These are phyloP conservation scores for Ploettnerulaceae sp. DNA, from an alignment of 2,329 filamentous ascomycete species.

Conservation along the genomic window DNA sequence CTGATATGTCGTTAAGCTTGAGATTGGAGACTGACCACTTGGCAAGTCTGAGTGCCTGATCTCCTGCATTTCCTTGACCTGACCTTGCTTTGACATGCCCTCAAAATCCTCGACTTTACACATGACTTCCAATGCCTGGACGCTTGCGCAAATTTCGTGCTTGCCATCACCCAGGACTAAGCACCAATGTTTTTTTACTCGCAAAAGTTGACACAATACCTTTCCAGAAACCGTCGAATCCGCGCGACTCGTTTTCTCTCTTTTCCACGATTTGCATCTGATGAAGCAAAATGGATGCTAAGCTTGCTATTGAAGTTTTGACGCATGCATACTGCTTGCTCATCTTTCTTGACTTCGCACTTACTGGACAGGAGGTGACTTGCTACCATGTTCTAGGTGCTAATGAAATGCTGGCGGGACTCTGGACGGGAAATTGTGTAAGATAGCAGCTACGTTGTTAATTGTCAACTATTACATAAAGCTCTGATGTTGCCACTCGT, in stretches of 20 bases:
- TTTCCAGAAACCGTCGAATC: not conserved
- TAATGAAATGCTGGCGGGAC: no score
- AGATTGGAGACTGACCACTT: not conserved
- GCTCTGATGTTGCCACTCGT: no score
- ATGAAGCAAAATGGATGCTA: not conserved
- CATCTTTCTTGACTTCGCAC: constrained; percentile 7
- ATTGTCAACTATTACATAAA: no score
- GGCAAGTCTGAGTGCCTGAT: constrained; percentile 12
- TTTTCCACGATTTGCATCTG: not conserved
- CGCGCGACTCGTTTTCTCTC: not conserved
- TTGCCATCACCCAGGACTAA: not conserved
- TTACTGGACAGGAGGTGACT: constrained; percentile 9
- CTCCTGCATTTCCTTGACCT: constrained; percentile 25
- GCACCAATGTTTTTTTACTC: not conserved
- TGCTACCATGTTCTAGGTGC: not conserved
- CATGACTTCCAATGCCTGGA: constrained; percentile 22
- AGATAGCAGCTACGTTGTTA: constrained; percentile 18
- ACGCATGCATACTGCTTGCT: not conserved
- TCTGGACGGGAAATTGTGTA: constrained; percentile 14
- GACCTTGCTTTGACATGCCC: constrained; percentile 28
- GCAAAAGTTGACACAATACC: constrained; percentile 8
- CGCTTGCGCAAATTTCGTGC: not conserved
- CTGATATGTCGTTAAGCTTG: not conserved
- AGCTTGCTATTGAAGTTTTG: constrained; percentile 6
- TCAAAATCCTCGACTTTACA: constrained; percentile 20